Conservation (phyloP, 345 rosid species). For the Erucastrum elatum region DNA sequence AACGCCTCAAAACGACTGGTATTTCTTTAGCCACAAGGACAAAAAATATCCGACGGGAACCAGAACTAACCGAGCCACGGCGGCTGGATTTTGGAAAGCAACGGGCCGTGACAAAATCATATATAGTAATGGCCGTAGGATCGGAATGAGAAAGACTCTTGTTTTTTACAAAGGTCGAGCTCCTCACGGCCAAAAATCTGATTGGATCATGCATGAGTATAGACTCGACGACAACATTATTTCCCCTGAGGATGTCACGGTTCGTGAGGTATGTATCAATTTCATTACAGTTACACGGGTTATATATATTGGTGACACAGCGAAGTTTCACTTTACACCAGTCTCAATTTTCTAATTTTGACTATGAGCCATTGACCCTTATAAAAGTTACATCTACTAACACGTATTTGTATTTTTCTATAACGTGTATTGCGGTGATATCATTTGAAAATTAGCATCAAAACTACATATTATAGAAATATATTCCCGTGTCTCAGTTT, state of each 20-base stretch:
- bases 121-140: conserved; percentile 51
- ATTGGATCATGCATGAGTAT: conserved; percentile 90
- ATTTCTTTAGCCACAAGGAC: conserved; percentile 84
- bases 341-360: background rate
- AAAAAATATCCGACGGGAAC: conserved; percentile 85
- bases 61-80: conserved; percentile 77
- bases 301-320: background rate
- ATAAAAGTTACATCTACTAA: background rate
- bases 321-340: conserved; percentile 6
- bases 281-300: background rate
- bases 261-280: conserved; percentile 26
- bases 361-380: conserved; percentile 19
- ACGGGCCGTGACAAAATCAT: conserved; percentile 85
- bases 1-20: conserved; percentile 84
- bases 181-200: conserved; percentile 80
- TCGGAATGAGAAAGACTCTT: conserved; percentile 81
- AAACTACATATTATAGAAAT: background rate
- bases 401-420: background rate
- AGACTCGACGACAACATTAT: conserved; percentile 56
- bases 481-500: background rate
- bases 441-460: background rate
- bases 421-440: background rate
- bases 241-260: conserved; percentile 40
- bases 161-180: conserved; percentile 87
- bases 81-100: conserved; percentile 86